A percentile compares a stretch with the other conserved stretches of the same genome.
phyloP scores from a whole-genome alignment of 352 stramenopile genomes.

The Globisporangium echinulatum region DNA sequence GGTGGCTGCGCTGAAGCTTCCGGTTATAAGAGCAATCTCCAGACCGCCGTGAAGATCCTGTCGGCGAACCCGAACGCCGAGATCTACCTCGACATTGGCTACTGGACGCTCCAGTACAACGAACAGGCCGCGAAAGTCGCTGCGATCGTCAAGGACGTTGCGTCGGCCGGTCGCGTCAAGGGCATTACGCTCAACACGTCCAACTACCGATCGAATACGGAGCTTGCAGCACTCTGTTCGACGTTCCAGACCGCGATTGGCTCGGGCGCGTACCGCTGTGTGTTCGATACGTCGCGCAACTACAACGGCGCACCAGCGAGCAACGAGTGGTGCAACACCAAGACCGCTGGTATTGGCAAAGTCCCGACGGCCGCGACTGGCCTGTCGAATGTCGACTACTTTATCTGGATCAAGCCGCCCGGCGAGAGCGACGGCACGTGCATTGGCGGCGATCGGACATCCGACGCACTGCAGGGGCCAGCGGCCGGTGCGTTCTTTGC shows the following conservation, averaged over 20 bases:
- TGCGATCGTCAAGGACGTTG: conserved; percentile 33
- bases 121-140: conserved; percentile 20
- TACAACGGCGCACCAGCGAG: conserved; percentile 33
- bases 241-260: conserved; percentile 49
- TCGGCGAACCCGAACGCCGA: conserved; percentile 56
- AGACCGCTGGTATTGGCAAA: conserved; percentile 47
- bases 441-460: conserved; percentile 22
- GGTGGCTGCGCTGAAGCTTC: conserved; percentile 23
- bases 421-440: conserved; percentile 62
- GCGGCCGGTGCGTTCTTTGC: conserved; percentile 51
- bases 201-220: conserved; percentile 60
- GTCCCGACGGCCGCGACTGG: conserved; percentile 46
- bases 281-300: conserved; percentile 7
- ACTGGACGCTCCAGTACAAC: conserved; percentile 40
- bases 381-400: conserved; percentile 58
- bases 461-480: conserved; percentile 44
- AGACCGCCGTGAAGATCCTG: conserved; percentile 32
- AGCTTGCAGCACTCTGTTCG: conserved; percentile 36
- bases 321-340: conserved; percentile 69
- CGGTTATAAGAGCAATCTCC: conserved; percentile 24
- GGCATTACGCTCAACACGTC: conserved; percentile 72
- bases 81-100: conserved; percentile 65
- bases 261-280: conserved; percentile 18
- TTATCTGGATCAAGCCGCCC: conserved; percentile 63
- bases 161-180: conserved; percentile 27